Evolutionary conservation across 2,329 filamentous ascomycete species (phyloP).

Genomic region (Colletotrichum tamarilloi): DNA sequence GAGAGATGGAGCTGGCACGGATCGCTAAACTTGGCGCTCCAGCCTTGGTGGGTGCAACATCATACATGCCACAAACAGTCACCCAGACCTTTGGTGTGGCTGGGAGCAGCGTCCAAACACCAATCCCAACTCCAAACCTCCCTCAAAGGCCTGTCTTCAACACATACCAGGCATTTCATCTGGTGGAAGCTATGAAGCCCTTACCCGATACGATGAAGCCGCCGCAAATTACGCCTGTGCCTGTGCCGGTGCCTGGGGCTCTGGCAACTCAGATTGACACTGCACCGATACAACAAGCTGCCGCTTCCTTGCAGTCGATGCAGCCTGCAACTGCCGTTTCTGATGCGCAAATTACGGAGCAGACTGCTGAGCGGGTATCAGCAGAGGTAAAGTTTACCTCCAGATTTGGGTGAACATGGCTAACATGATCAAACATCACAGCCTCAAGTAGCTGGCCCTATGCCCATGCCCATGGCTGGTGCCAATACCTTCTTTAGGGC

Average conservation of each 20-base stretch:
- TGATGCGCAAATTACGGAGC: not conserved
- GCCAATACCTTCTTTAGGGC: slow-evolving; percentile 51
- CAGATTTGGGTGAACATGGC: not conserved
- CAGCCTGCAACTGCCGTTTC: not conserved
- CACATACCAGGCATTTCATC: not conserved
- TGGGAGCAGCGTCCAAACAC: not conserved
- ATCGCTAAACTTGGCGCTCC: not conserved
- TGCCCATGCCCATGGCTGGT: slow-evolving; percentile 47
- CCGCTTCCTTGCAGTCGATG: not conserved
- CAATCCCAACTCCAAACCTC: not conserved
- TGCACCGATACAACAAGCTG: not conserved
- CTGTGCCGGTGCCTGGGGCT: not conserved
- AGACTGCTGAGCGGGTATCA: not conserved
- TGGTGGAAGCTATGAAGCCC: not conserved
- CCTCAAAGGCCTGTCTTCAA: not conserved
- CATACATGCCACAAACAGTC: not conserved
- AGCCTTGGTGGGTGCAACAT: not conserved
- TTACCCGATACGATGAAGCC: not conserved
- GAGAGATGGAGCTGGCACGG: slow-evolving; percentile 36
- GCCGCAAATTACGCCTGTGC: not conserved
- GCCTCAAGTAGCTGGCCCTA: slow-evolving; percentile 1
- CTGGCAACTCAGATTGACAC: not conserved
- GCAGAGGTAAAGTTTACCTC: slow-evolving; percentile 1
- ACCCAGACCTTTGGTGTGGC: not conserved
- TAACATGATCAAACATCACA: slow-evolving; percentile 4